Percentiles rank a stretch among this genome's conserved stretches.
Conservation (phyloP, 768 basidiomycete species). For the Chlorophyllum brunneum region DNA sequence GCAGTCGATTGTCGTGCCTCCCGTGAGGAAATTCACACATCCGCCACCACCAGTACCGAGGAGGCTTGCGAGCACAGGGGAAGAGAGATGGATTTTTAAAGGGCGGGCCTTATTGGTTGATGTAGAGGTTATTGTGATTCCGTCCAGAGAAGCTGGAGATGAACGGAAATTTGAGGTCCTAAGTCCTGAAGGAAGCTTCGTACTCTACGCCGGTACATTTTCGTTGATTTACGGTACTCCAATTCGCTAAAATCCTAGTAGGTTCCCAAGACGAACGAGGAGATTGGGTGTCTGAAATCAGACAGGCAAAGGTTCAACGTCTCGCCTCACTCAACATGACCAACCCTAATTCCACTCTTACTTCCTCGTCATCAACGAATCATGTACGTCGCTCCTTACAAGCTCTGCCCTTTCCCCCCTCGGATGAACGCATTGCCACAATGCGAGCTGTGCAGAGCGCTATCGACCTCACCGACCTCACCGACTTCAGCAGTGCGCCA, state of each 20-base stretch:
- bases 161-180: constrained; percentile 66
- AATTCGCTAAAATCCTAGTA: constrained; percentile 19
- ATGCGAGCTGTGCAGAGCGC: constrained; percentile 20
- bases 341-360: constrained; percentile 78
- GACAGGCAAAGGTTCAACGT: constrained; percentile 66
- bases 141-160: constrained; percentile 31
- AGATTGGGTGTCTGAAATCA: constrained; percentile 64
- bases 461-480: background rate
- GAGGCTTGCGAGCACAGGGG: constrained; percentile 30
- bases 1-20: constrained; percentile 17
- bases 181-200: constrained; percentile 76
- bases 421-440: constrained; percentile 40
- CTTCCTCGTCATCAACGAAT: constrained; percentile 70
- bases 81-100: constrained; percentile 73
- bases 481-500: constrained; percentile 3
- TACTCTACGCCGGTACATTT: constrained; percentile 57
- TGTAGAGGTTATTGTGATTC: constrained; percentile 66
- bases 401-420: constrained; percentile 65
- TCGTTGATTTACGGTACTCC: background rate
- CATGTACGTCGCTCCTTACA: constrained; percentile 73
- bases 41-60: constrained; percentile 28
- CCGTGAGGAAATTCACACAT: constrained; percentile 13
- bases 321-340: constrained; percentile 67
- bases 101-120: constrained; percentile 70
- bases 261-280: constrained; percentile 54